A percentile compares a stretch with the other conserved stretches of the same genome.
These are phyloP conservation scores for Neofusicoccum cordaticola DNA, from an alignment of 2,329 filamentous ascomycete species.

Conservation along the genomic window DNA sequence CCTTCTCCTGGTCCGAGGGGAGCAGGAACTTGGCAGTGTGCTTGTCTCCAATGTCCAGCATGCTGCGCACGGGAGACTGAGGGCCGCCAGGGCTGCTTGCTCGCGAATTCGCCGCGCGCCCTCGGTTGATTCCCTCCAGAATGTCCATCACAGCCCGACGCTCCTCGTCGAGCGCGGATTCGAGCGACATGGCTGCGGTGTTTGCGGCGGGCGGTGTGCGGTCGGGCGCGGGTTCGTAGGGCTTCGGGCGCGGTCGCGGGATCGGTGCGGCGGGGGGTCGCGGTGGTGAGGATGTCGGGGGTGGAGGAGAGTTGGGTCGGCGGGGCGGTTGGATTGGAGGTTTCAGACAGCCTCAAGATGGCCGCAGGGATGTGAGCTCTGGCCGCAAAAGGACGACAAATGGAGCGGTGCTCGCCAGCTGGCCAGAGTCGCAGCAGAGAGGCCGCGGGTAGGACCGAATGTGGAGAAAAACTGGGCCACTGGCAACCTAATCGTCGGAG, in stretches of 20 bases:
- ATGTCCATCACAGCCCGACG: constrained; percentile 69
- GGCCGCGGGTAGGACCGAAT: constrained; percentile 15
- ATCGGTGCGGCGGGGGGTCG: background rate
- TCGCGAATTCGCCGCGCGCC: constrained; percentile 37
- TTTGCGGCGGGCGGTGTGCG: background rate
- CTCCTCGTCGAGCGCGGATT: constrained; percentile 75
- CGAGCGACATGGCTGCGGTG: constrained; percentile 66
- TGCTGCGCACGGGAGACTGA: constrained; percentile 64
- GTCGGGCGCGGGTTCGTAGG: background rate
- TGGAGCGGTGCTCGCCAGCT: background rate
- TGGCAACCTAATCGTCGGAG: background rate
- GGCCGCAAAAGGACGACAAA: background rate
- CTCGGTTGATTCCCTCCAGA: constrained; percentile 51
- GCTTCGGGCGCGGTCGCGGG: background rate
- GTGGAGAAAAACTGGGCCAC: constrained; percentile 16
- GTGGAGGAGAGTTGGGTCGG: background rate
- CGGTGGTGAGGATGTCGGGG: background rate
- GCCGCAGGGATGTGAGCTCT: constrained; percentile 15
- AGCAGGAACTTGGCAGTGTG: constrained; percentile 18
- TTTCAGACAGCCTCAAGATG: constrained; percentile 13
- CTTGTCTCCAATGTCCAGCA: constrained; percentile 43
- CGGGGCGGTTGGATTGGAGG: constrained; percentile 12
- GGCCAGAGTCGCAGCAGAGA: constrained; percentile 4
- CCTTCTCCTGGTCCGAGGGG: constrained; percentile 16
- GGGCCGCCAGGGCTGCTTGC: constrained; percentile 52